Evolutionary conservation across 2,329 filamentous ascomycete species (phyloP).

Genomic region (Trichoderma sp.): DNA sequence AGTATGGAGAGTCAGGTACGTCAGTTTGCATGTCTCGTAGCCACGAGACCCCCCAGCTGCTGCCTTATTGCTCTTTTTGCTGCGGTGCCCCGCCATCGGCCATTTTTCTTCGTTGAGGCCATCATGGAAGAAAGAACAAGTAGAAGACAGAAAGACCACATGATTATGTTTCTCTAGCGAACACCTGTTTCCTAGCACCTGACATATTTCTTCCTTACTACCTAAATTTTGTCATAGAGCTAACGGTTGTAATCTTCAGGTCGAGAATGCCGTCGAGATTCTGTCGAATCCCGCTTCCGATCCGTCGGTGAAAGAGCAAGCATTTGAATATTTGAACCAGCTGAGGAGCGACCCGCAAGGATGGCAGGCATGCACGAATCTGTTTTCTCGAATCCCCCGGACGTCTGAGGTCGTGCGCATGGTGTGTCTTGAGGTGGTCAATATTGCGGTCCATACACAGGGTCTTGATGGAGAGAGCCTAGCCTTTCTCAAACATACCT

Average conservation of each 20-base stretch:
- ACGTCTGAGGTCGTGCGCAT: constrained; percentile 82
- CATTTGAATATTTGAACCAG: constrained; percentile 75
- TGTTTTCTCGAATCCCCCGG: constrained; percentile 77
- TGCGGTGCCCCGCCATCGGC: constrained; percentile 19
- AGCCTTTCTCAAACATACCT: constrained; percentile 71
- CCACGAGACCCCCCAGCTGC: not conserved
- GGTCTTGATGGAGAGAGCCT: constrained; percentile 71
- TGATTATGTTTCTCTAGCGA: not conserved
- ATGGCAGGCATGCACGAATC: constrained; percentile 83
- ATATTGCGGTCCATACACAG: constrained; percentile 81
- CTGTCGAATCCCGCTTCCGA: constrained; percentile 80
- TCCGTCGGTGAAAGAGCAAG: constrained; percentile 72
- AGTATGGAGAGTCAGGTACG: constrained; percentile 50
- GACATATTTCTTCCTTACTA: not conserved
- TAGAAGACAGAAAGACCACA: not conserved
- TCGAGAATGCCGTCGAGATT: constrained; percentile 94
- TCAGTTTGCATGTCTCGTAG: constrained; percentile 16
- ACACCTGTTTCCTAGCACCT: not conserved
- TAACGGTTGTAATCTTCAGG: constrained; percentile 47
- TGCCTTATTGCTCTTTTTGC: not conserved
- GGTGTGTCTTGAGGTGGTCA: constrained; percentile 88
- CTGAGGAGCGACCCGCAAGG: constrained; percentile 77
- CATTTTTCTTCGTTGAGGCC: not conserved
- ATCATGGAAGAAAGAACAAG: not conserved
- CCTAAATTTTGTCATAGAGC: not conserved